Conservation (phyloP, 2,329 filamentous ascomycete species). For the Fusarium multiceps region DNA sequence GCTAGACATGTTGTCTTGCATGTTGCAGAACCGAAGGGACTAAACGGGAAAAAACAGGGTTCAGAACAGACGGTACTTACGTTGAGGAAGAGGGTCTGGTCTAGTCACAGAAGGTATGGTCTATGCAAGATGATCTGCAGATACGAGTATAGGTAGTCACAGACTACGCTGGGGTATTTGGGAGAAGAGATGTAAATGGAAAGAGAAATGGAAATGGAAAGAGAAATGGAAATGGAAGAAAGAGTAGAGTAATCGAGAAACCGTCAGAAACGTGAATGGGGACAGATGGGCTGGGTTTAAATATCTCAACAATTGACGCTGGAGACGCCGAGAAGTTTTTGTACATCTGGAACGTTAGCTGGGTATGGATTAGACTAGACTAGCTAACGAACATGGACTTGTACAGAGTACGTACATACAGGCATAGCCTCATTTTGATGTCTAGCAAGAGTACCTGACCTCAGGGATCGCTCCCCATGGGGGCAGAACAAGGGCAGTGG, state of each 20-base stretch:
- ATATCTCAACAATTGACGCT: background rate
- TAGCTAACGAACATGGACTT: background rate
- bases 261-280: conserved; percentile 4
- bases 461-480: conserved; percentile 23
- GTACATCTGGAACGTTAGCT: background rate
- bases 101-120: background rate
- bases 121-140: background rate
- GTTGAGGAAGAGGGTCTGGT: background rate
- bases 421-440: conserved; percentile 8
- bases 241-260: background rate
- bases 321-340: conserved; percentile 1
- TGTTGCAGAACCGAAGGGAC: background rate
- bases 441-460: background rate
- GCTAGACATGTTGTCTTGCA: background rate
- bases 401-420: background rate
- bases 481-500: conserved; percentile 28
- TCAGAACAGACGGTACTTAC: background rate
- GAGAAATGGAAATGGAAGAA: background rate
- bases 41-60: background rate
- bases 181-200: background rate
- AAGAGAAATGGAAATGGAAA: no score
- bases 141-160: background rate
- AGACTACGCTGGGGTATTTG: background rate
- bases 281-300: background rate
- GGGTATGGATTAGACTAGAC: background rate